Conservation (phyloP, 345 rosid genomes). For the Theobroma cacao region DNA sequence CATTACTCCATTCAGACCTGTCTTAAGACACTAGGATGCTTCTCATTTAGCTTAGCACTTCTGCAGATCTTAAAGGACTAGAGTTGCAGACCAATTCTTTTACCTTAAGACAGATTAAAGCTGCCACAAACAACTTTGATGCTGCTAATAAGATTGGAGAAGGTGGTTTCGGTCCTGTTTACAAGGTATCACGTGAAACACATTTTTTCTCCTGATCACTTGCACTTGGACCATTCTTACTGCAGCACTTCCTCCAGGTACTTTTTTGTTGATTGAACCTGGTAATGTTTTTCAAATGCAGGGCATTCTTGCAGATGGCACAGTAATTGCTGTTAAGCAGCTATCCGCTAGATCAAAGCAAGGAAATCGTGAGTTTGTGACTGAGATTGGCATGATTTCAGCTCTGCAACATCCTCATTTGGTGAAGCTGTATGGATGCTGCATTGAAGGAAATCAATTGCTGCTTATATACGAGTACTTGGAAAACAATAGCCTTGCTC, state of each 20-base stretch:
- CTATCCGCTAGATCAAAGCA: conserved; percentile 39
- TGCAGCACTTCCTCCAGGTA: background rate
- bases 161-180: conserved; percentile 67
- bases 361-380: conserved; percentile 39
- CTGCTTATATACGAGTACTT: conserved; percentile 56
- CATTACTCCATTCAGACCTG: background rate
- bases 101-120: conserved; percentile 1
- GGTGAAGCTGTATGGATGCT: conserved; percentile 53
- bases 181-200: conserved; percentile 36
- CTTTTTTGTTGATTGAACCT: background rate
- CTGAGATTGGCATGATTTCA: conserved; percentile 60
- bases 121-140: conserved; percentile 52
- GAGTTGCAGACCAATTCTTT: background rate
- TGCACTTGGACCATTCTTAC: background rate
- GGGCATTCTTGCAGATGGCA: conserved; percentile 52
- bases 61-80: conserved; percentile 26
- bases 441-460: conserved; percentile 53
- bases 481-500: conserved; percentile 53
- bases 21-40: background rate
- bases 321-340: conserved; percentile 50
- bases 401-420: conserved; percentile 58
- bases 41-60: background rate
- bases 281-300: conserved; percentile 20
- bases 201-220: background rate
- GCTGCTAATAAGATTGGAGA: conserved; percentile 52